phyloP scores from a whole-genome alignment of 164 flowering plant species.

The Chloranthus sessilifolius region DNA sequence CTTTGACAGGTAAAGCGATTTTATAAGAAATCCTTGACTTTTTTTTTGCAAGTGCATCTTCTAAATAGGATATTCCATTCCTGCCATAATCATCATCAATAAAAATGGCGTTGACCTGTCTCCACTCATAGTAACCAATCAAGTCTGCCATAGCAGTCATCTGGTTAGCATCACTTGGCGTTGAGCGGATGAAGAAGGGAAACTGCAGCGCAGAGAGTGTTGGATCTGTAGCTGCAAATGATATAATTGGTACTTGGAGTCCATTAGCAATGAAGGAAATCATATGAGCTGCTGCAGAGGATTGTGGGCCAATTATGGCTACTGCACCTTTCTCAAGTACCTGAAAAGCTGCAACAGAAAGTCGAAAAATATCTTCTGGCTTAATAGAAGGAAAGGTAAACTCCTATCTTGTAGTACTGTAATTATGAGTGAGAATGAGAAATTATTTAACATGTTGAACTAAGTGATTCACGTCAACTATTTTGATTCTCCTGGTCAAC shows the following conservation, averaged over 20 bases:
- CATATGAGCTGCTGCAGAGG: conserved; percentile 73
- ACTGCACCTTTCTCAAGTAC: conserved; percentile 52
- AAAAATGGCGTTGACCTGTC: conserved; percentile 51
- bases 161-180: conserved; percentile 58
- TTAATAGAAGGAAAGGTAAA: neutral
- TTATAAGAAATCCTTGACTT: conserved; percentile 35
- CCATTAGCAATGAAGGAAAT: conserved; percentile 55
- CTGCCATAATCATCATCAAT: conserved; percentile 75
- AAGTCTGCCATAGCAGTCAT: conserved; percentile 79
- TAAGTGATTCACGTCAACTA: too few species aligned
- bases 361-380: too few species aligned
- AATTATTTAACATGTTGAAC: neutral
- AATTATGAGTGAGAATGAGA: neutral
- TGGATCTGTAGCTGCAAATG: conserved; percentile 83
- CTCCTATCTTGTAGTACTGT: neutral
- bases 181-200: conserved; percentile 59
- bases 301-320: conserved; percentile 79
- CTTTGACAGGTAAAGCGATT: conserved; percentile 31
- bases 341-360: conserved; percentile 54
- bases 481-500: too few species aligned
- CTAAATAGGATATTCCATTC: conserved; percentile 57
- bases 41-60: conserved; percentile 42
- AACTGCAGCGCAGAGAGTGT: conserved; percentile 73
- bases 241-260: conserved; percentile 71
- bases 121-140: conserved; percentile 53